These are phyloP conservation scores for Cinnamomum micranthum DNA, from an alignment of 164 flowering plant species.

Conservation along the genomic window DNA sequence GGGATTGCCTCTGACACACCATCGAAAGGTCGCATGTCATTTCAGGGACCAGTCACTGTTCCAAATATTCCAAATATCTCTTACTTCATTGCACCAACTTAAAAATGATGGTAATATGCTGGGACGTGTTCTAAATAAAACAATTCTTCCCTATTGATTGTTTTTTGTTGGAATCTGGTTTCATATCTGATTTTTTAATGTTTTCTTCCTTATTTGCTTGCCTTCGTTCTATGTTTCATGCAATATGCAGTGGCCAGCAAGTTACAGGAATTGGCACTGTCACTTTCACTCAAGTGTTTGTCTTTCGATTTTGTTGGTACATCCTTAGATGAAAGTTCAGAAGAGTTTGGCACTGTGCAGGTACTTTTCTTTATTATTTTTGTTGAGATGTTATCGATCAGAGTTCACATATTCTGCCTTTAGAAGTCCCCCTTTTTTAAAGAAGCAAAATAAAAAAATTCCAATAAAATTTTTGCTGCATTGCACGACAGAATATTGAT, in stretches of 20 bases:
- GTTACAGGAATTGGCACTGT: conserved; percentile 80
- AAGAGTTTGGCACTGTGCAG: conserved; percentile 98
- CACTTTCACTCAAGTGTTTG: conserved; percentile 80
- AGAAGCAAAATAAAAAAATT: too few relatives aligned
- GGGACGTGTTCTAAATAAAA: background rate
- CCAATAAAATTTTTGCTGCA: conserved; percentile 2
- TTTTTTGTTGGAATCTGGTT: conserved; percentile 1
- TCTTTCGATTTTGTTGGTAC: conserved; percentile 98
- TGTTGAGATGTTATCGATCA: background rate
- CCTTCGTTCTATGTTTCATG: conserved; percentile 9
- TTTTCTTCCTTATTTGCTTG: conserved; percentile 5
- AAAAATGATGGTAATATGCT: conserved; percentile 69
- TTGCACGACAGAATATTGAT: background rate
- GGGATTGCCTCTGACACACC: conserved; percentile 85
- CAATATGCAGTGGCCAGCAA: conserved; percentile 49
- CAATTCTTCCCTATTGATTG: background rate
- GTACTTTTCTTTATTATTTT: conserved; percentile 22
- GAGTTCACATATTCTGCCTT: background rate
- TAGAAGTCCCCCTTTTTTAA: background rate
- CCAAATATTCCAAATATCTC: conserved; percentile 83
- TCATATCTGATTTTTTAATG: conserved; percentile 1
- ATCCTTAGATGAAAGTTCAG: conserved; percentile 95
- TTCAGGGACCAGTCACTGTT: conserved; percentile 87
- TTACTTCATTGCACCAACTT: conserved; percentile 71
- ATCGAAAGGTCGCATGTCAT: conserved; percentile 82